Conservation (phyloP, 352 stramenopile species). For the Pythium myriotylum region DNA sequence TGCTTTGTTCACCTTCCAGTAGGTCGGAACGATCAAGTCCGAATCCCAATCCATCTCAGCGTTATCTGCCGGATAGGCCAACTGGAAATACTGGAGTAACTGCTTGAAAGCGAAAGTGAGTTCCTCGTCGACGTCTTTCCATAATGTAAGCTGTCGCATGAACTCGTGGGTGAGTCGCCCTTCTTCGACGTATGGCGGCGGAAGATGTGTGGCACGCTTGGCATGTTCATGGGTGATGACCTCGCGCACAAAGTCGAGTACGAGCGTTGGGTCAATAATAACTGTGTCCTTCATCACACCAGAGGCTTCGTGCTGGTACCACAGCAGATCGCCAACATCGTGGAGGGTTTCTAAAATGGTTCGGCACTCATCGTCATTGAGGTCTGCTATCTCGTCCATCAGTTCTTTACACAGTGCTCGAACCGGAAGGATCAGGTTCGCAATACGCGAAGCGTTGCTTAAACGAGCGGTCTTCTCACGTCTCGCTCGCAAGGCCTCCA, state of each 20-base stretch:
- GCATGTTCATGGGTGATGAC: slow-evolving; percentile 22
- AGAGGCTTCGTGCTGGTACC: slow-evolving; percentile 20
- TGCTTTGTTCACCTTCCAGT: slow-evolving; percentile 24
- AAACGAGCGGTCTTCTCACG: not conserved
- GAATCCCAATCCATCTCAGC: slow-evolving; percentile 21
- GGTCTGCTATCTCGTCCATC: slow-evolving; percentile 17
- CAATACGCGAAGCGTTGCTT: slow-evolving; percentile 1
- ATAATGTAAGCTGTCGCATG: slow-evolving; percentile 9
- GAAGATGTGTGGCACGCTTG: not conserved
- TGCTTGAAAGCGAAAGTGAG: slow-evolving; percentile 23
- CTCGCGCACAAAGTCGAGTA: slow-evolving; percentile 33
- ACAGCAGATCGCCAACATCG: slow-evolving; percentile 25
- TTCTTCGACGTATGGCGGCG: slow-evolving; percentile 3
- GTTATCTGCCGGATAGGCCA: slow-evolving; percentile 21
- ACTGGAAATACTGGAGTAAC: slow-evolving; percentile 22
- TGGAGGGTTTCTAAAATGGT: slow-evolving; percentile 19
- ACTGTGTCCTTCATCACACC: slow-evolving; percentile 10
- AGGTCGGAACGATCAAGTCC: slow-evolving; percentile 25
- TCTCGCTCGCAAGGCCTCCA: slow-evolving; percentile 3
- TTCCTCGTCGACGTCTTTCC: slow-evolving; percentile 19
- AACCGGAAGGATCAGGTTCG: slow-evolving; percentile 1
- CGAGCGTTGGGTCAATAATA: slow-evolving; percentile 30
- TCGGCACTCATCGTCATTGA: slow-evolving; percentile 16
- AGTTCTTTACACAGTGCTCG: slow-evolving; percentile 7
- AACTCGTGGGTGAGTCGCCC: slow-evolving; percentile 13